Base-by-base conservation (phyloP, 2,329 filamentous ascomycete species). In the Sarocladium kiliense region DNA sequence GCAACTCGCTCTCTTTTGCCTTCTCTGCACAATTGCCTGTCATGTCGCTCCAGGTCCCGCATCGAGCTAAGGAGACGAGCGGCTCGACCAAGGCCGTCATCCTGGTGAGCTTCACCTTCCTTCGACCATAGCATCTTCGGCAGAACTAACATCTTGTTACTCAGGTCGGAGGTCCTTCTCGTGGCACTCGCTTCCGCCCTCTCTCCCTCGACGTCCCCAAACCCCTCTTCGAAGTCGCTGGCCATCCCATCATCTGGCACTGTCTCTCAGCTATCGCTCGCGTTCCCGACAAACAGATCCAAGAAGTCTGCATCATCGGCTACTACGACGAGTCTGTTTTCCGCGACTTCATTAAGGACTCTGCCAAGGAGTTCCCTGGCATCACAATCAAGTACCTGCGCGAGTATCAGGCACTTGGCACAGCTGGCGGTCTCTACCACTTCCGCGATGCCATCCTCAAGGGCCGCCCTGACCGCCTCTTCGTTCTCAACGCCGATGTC, bases 381-480 rank as follows among this genome's bases (percentile, higher is more conserved):
- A 85, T 97, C 65, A 68, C 67, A 39, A 91, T 97, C 75, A 91
- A 92, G 72, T 99, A 99, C 77, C 84, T 99, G 54, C 89, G 94
- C 68, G 94, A 99, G 79, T 99, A 99, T 77, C 88, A 96, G 73
- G 92, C 94, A 57, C 77, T 99, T 59, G 94, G 94, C 69, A 97
- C 94, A 14, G 94, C 94, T 27, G 94, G 94, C 64, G 94, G 94
- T 59, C 84, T 99, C 45, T 99, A 97, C 81, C 94, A 97, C 77
- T 97, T 99, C 85, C 91, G 94, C 69, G 94, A 99, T 82, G 91
- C 91, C 62, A 97, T 99, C 68, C 85, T 97, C 71, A 97, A 97
- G 79, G 92, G 93, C 68, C 85, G 87, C 61, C 94, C 94, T 37
- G 92, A 97, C 73, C 87, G 91, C 66, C 90, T 97, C 76, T 97